These are phyloP conservation scores for Schizophyllum amplum DNA, from an alignment of 1,284 basidiomycete genomes.

Conservation along the genomic window DNA sequence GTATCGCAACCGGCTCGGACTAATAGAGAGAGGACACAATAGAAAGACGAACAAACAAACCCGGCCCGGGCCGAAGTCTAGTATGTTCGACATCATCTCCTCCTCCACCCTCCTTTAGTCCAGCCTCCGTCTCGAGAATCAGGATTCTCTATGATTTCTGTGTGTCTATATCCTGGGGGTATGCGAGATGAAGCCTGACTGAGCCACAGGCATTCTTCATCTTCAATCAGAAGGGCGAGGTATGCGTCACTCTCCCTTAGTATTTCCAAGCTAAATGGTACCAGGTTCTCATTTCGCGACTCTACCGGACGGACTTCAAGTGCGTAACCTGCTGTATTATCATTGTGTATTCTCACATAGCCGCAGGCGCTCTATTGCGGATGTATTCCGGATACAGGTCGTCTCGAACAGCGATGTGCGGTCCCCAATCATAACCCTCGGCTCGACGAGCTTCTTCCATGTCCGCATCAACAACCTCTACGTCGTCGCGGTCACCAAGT, in stretches of 20 bases:
- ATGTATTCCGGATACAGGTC: conserved; percentile 97
- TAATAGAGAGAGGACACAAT: no score
- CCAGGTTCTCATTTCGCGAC: conserved; percentile 87
- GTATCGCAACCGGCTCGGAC: no score
- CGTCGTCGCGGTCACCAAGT: conserved; percentile 94
- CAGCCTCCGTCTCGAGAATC: neutral
- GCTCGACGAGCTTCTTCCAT: conserved; percentile 97
- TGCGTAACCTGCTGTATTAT: conserved; percentile 24
- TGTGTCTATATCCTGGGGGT: neutral
- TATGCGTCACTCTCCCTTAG: conserved; percentile 25
- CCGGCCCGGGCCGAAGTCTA: neutral
- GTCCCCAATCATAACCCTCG: conserved; percentile 97
- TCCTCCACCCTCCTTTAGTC: neutral
- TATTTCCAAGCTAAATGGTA: neutral
- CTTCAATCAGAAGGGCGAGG: conserved; percentile 97
- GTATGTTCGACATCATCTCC: neutral
- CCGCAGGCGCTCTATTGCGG: conserved; percentile 87
- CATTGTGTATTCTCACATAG: conserved; percentile 9
- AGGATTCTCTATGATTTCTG: neutral
- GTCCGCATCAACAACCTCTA: conserved; percentile 94
- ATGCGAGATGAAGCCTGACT: neutral
- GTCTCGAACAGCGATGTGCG: conserved; percentile 95
- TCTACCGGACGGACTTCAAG: conserved; percentile 94
- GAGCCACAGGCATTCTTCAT: conserved; percentile 75
- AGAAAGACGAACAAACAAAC: no score